Percentiles rank a stretch among this genome's conserved stretches.
Conservation (phyloP, 768 basidiomycete species). For the Trametes gibbosa region DNA sequence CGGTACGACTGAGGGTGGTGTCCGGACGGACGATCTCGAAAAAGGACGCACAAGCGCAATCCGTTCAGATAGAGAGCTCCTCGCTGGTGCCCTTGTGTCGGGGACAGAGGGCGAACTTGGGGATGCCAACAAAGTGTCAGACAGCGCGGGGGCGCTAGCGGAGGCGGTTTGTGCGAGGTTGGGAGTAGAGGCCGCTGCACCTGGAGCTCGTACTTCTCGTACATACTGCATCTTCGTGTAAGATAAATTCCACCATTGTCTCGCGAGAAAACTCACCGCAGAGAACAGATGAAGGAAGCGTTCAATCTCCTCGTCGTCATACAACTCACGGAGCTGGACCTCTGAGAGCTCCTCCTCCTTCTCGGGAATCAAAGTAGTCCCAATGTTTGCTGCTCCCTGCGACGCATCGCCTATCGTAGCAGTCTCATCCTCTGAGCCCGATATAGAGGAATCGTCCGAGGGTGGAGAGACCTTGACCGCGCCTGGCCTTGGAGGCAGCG, state of each 20-base stretch:
- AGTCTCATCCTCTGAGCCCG: neutral
- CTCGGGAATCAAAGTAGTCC: neutral
- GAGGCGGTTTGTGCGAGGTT: conserved; percentile 10
- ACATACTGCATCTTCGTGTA: conserved; percentile 44
- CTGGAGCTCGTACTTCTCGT: conserved; percentile 47
- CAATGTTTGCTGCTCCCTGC: neutral
- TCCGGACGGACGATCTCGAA: no score
- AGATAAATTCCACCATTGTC: no score
- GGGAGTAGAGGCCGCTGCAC: neutral
- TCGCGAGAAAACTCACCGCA: conserved; percentile 39
- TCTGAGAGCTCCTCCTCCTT: conserved; percentile 43
- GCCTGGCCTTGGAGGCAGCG: conserved; percentile 1
- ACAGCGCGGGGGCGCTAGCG: conserved; percentile 7
- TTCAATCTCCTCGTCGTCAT: conserved; percentile 63
- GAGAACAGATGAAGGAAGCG: conserved; percentile 62
- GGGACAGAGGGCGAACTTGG: neutral
- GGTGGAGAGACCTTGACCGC: neutral
- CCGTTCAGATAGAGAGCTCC: conserved; percentile 21
- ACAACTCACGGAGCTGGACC: conserved; percentile 52
- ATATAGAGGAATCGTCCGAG: neutral
- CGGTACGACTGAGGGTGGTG: no score
- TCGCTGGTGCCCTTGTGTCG: conserved; percentile 7
- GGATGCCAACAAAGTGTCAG: neutral
- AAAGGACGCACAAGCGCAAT: conserved; percentile 12
- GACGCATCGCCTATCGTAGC: neutral